These are phyloP conservation scores for Aristolochia californica DNA, from an alignment of 164 flowering plant genomes.

Conservation along the genomic window DNA sequence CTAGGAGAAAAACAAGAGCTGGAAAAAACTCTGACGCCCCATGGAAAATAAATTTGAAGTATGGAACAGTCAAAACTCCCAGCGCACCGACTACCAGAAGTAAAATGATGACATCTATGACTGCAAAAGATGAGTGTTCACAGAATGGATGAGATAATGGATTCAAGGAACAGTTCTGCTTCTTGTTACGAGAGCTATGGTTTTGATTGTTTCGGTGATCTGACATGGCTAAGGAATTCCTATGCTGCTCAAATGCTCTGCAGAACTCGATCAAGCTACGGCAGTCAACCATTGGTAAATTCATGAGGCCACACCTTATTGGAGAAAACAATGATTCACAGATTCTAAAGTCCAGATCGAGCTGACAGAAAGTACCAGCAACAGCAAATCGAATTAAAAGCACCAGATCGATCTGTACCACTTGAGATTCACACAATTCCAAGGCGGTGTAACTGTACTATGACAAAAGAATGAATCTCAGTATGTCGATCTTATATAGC, in stretches of 20 bases:
- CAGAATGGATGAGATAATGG: conserved; percentile 28
- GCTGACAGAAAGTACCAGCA: no score
- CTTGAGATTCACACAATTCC: no score
- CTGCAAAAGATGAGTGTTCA: conserved; percentile 32
- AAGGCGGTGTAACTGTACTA: no score
- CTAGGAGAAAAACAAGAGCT: conserved; percentile 8
- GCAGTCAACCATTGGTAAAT: conserved; percentile 44
- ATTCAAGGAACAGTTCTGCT: conserved; percentile 16
- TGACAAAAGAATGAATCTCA: no score
- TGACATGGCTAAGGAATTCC: conserved; percentile 12
- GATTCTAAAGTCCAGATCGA: not conserved
- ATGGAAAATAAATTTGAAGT: conserved; percentile 25
- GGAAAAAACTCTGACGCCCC: conserved; percentile 27
- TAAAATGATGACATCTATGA: conserved; percentile 27
- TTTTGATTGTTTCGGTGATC: conserved; percentile 13
- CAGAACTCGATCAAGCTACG: conserved; percentile 50
- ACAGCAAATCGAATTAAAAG: no score
- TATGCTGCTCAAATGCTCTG: conserved; percentile 39
- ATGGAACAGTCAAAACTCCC: conserved; percentile 25
- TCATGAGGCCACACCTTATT: conserved; percentile 2
- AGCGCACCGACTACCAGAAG: conserved; percentile 28
- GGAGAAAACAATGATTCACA: not conserved
- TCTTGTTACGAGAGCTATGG: conserved; percentile 16
- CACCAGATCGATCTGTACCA: no score
- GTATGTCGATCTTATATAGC: no score